A percentile compares a stretch with the other conserved stretches of the same genome.
These are phyloP conservation scores for Colletotrichum truncatum DNA, from an alignment of 2,329 filamentous ascomycete species.

Conservation along the genomic window DNA sequence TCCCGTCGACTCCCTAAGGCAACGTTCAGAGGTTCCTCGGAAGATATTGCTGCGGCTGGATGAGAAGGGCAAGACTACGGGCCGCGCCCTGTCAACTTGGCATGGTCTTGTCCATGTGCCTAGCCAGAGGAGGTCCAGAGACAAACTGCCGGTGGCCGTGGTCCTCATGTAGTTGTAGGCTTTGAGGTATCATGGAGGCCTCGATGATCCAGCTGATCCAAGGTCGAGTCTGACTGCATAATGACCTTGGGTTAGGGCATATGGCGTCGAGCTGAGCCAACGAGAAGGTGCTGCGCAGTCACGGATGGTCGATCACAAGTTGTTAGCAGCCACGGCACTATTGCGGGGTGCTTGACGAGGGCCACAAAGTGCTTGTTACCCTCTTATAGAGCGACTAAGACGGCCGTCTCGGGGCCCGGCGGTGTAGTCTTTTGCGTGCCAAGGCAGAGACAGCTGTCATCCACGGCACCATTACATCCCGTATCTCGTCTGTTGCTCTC, in stretches of 20 bases:
- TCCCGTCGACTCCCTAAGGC: neutral
- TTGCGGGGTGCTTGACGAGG: neutral
- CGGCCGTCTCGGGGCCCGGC: neutral
- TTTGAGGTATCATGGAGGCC: neutral
- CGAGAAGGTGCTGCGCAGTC: neutral
- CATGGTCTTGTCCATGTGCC: too few species aligned
- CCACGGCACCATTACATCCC: neutral
- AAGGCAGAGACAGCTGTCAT: neutral
- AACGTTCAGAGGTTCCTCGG: neutral
- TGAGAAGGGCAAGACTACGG: neutral
- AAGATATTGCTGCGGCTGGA: neutral
- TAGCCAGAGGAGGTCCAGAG: neutral
- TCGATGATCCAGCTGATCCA: neutral
- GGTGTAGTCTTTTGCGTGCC: neutral
- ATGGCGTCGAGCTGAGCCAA: neutral
- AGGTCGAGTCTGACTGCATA: neutral
- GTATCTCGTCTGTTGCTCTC: neutral
- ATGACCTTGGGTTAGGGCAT: neutral
- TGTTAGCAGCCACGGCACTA: neutral
- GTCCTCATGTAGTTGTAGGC: neutral
- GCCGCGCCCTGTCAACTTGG: neutral
- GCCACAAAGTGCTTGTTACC: neutral
- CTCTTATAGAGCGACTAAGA: neutral
- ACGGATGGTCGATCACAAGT: neutral
- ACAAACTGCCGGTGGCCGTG: constrained; percentile 6